Evolutionary conservation across 2,329 filamentous ascomycete species (phyloP), one percentile per base, ranked within the genome.

Genomic region (Lecanicillium sp.): DNA sequence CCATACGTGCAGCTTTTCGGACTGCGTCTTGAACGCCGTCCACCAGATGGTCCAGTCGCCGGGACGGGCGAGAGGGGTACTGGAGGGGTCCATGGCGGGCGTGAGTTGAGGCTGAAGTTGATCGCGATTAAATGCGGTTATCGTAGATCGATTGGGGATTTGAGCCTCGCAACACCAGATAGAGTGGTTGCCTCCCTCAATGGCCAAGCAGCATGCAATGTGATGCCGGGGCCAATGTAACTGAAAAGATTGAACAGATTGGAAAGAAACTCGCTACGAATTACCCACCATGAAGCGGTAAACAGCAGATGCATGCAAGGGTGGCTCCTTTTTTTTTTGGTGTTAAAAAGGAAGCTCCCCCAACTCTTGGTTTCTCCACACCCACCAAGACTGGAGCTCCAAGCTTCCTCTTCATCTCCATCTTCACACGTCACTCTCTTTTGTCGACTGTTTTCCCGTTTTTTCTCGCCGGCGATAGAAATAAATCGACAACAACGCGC

Each of bases 371-470:
- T n/a, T 40, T 47, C 35, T 33, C 44, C 44, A 47, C 44, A 32
- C n/a, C 36, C n/a, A 35, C 24, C 21, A 33, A 10, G 19, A 12
- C 27, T 27, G 32, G 33, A 41, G 38, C 38, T 41, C 33, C 43
- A 45, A 47, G 44, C 37, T 41, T 32, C 43, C 33, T n/a, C n/a
- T n/a, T n/a, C n/a, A n/a, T n/a, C n/a, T 44, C 26, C 17, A 40
- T 40, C 44, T 35, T 35, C 44, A 47, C 44, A 47, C 44, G 36
- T 47, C 36, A 38, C 33, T 41, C 27, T 47, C 29, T 40, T 33
- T 35, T 9, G 5, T 19, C 12, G 17, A 2, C 38, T 5, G 21
- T 33, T 19, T 29, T 17, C 17, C n/a, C n/a, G 10, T 36, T 48
- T 48, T n/a, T n/a, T n/a, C n/a, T n/a, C n/a, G n/a, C n/a, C n/a